Evolutionary conservation across 768 basidiomycete species (phyloP).

Genomic region (Coprinopsis marcescibilis): DNA sequence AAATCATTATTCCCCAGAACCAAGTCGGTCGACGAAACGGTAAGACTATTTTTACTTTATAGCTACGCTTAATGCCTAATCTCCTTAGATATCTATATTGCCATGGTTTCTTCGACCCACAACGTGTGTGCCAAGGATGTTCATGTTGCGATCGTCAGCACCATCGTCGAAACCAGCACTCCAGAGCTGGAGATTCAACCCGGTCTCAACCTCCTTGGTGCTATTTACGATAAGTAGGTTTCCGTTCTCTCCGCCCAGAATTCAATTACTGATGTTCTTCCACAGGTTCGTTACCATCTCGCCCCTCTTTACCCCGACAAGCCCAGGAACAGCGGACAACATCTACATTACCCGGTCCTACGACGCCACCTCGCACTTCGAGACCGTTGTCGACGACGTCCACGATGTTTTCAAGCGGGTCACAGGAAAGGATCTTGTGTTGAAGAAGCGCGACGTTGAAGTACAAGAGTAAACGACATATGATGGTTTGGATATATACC

Average conservation of each 20-base stretch:
- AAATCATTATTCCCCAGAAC: slow-evolving; percentile 99
- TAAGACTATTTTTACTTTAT: slow-evolving; percentile 28
- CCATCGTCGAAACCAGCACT: slow-evolving; percentile 90
- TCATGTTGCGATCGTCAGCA: slow-evolving; percentile 96
- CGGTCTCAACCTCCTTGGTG: slow-evolving; percentile 85
- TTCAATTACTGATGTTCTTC: slow-evolving; percentile 10
- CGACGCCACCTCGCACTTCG: slow-evolving; percentile 98
- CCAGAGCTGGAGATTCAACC: slow-evolving; percentile 93
- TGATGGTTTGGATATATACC: not conserved
- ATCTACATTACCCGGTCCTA: slow-evolving; percentile 98
- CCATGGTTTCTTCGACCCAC: slow-evolving; percentile 94
- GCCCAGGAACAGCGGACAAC: slow-evolving; percentile 75
- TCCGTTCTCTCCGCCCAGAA: not conserved
- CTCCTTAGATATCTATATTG: slow-evolving; percentile 89
- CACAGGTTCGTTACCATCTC: slow-evolving; percentile 84
- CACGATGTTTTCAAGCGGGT: slow-evolving; percentile 94
- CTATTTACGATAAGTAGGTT: slow-evolving; percentile 88
- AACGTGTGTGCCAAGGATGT: slow-evolving; percentile 96
- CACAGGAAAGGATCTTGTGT: slow-evolving; percentile 66
- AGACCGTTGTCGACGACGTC: slow-evolving; percentile 97
- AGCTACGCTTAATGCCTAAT: not conserved
- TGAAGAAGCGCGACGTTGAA: slow-evolving; percentile 83
- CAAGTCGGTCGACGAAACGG: slow-evolving; percentile 92
- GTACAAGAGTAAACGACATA: slow-evolving; percentile 37
- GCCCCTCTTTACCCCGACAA: slow-evolving; percentile 84